Evolutionary conservation across 208 protist genomes (phyloP).

Genomic region (Histomonas meleagridis): DNA sequence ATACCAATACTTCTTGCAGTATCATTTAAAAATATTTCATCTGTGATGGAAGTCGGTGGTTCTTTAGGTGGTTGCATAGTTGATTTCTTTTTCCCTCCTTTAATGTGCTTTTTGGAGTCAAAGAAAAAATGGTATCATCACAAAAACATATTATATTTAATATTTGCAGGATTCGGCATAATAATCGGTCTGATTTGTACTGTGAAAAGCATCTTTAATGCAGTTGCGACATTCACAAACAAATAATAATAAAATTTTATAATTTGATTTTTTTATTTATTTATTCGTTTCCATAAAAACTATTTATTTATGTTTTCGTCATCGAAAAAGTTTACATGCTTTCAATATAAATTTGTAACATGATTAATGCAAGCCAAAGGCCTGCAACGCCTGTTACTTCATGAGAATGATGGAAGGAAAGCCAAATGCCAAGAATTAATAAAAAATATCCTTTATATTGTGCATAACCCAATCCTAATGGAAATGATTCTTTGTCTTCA

Average conservation of each 20-base stretch:
- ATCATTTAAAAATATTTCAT: background rate
- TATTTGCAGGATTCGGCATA: background rate
- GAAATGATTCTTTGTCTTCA: background rate
- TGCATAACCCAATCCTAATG: background rate
- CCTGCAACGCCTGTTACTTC: background rate
- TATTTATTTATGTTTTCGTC: too few species aligned
- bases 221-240: too few species aligned
- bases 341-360: conserved; percentile 6
- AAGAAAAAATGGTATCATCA: background rate
- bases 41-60: background rate
- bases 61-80: background rate
- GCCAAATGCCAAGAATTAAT: background rate
- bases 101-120: background rate
- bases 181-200: too few species aligned
- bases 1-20: background rate
- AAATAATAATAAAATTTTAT: too few species aligned
- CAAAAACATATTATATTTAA: background rate
- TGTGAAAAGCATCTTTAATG: too few species aligned
- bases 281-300: too few species aligned
- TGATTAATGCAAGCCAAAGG: background rate
- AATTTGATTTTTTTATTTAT: too few species aligned
- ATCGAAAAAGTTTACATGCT: too few species aligned
- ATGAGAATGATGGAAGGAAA: background rate
- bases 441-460: background rate
- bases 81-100: background rate